A percentile compares a stretch with the other conserved stretches of the same genome.
phyloP scores from a whole-genome alignment of 768 basidiomycete genomes.

The Boletales sp. region DNA sequence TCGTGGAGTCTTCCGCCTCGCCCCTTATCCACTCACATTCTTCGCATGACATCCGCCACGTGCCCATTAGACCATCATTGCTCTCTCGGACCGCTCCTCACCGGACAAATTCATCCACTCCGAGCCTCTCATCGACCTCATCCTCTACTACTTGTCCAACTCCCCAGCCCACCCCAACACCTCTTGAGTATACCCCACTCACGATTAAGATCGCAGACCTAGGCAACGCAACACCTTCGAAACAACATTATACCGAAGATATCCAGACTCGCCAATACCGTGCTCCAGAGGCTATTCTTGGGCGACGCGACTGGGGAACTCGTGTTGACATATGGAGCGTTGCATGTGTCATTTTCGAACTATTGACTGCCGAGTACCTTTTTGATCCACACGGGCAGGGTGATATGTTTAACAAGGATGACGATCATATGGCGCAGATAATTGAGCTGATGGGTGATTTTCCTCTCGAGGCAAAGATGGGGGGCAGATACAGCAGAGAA shows the following conservation, averaged over 20 bases:
- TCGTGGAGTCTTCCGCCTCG: constrained; percentile 10
- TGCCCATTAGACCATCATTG: constrained; percentile 45
- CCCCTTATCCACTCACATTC: constrained; percentile 25
- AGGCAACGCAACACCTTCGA: constrained; percentile 91
- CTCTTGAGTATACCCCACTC: constrained; percentile 43
- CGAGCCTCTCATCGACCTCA: constrained; percentile 18
- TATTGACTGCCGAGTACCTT: constrained; percentile 87
- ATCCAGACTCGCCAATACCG: constrained; percentile 97
- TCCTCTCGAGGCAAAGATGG: constrained; percentile 68
- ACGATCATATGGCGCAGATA: constrained; percentile 95
- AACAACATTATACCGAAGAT: constrained; percentile 87
- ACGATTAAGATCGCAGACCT: constrained; percentile 92
- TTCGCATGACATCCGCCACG: constrained; percentile 16
- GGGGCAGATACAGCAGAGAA: constrained; percentile 81
- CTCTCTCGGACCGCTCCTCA: constrained; percentile 63
- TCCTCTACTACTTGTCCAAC: constrained; percentile 20
- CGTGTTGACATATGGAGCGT: constrained; percentile 90
- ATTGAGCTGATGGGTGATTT: constrained; percentile 88
- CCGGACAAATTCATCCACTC: constrained; percentile 13
- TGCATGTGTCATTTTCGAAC: constrained; percentile 87
- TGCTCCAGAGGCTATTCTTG: constrained; percentile 90
- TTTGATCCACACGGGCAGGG: constrained; percentile 87
- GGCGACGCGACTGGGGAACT: constrained; percentile 80
- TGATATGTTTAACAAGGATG: constrained; percentile 84
- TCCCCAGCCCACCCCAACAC: constrained; percentile 21